Evolutionary conservation across 768 basidiomycete species (phyloP).

Genomic region (Mycena amicta): DNA sequence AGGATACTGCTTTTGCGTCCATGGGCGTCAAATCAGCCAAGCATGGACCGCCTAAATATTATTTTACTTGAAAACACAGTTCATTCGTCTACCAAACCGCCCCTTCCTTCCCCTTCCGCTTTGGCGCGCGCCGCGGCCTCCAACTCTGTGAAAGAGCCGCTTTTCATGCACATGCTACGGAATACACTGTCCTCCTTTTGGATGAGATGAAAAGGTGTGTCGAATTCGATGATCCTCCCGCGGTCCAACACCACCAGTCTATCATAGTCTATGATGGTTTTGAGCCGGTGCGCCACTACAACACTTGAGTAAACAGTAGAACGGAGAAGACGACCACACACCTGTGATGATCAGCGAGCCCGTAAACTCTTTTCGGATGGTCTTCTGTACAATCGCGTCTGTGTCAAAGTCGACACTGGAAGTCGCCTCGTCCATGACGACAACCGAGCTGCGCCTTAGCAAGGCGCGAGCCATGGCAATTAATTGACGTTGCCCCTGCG

Average conservation of each 20-base stretch:
- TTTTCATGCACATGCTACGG: conserved; percentile 54
- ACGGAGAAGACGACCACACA: neutral
- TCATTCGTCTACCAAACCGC: neutral
- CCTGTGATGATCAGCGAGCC: neutral
- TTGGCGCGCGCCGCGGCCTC: conserved; percentile 20
- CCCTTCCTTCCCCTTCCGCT: conserved; percentile 17
- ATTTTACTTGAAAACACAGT: no score
- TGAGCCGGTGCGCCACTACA: conserved; percentile 29
- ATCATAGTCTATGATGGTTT: conserved; percentile 27
- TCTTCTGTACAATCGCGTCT: neutral
- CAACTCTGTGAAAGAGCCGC: conserved; percentile 30
- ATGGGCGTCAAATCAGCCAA: no score
- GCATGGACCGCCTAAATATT: no score
- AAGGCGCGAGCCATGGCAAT: neutral
- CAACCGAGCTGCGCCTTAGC: neutral
- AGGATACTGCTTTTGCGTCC: no score
- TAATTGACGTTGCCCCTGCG: neutral
- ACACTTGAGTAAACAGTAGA: neutral
- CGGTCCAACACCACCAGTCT: conserved; percentile 30
- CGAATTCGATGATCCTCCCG: conserved; percentile 42
- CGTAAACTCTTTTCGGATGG: neutral
- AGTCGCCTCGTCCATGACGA: neutral
- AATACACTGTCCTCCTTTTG: conserved; percentile 50
- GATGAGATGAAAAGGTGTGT: conserved; percentile 54
- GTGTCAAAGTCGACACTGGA: neutral